phyloP scores from a whole-genome alignment of 352 stramenopile species.

The Peronosclerospora sorghi region DNA sequence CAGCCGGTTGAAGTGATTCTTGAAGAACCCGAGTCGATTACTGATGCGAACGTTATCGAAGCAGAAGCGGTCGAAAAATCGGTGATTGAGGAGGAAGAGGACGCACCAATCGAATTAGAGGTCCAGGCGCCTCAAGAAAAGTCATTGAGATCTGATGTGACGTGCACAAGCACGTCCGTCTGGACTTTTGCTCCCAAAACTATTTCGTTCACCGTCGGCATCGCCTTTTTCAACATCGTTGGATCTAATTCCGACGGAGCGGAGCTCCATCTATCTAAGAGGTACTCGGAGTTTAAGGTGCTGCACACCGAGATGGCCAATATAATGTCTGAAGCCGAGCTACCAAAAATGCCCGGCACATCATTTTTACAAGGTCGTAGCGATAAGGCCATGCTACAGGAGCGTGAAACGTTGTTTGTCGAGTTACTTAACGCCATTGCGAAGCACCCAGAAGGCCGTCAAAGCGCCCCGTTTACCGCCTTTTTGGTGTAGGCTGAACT shows the following conservation, averaged over 20 bases:
- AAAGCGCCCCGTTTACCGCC: too few species aligned
- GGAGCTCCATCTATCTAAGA: slow-evolving; percentile 39
- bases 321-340: slow-evolving; percentile 42
- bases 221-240: slow-evolving; percentile 44
- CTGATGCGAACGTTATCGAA: too few species aligned
- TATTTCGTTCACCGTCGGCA: slow-evolving; percentile 23
- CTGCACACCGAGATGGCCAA: slow-evolving; percentile 43
- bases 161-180: slow-evolving; percentile 1
- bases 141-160: slow-evolving; percentile 5
- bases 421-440: slow-evolving; percentile 48
- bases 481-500: too few species aligned
- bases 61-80: too few species aligned
- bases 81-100: slow-evolving; percentile 6
- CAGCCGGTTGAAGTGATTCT: too few species aligned
- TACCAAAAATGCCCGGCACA: slow-evolving; percentile 39
- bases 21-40: too few species aligned
- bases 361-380: slow-evolving; percentile 38
- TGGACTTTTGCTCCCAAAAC: slow-evolving; percentile 29
- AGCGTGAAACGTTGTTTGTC: slow-evolving; percentile 46
- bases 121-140: slow-evolving; percentile 4
- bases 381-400: slow-evolving; percentile 41
- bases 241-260: slow-evolving; percentile 27
- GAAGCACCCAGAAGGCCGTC: background rate
- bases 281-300: slow-evolving; percentile 70
- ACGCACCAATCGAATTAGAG: slow-evolving; percentile 3